These are phyloP conservation scores for Jasminum sambac DNA, from an alignment of 257 asterid genomes.

Conservation along the genomic window DNA sequence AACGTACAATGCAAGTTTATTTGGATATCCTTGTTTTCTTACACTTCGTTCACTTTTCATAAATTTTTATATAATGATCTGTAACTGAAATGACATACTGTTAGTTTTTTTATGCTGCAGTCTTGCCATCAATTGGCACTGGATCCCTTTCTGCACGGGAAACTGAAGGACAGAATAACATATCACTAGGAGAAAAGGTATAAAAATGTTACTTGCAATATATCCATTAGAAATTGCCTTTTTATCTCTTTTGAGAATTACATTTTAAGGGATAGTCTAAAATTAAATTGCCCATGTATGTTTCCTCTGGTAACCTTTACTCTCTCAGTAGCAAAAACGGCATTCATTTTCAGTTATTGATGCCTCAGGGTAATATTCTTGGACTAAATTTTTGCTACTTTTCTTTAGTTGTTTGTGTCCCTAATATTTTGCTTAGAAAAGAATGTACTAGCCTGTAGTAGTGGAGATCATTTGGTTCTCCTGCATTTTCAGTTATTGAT, in stretches of 20 bases:
- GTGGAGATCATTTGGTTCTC: neutral
- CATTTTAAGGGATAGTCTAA: constrained; percentile 14
- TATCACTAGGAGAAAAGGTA: constrained; percentile 87
- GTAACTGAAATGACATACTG: no score
- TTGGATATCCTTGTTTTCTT: no score
- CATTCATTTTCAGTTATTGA: neutral
- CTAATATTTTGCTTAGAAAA: neutral
- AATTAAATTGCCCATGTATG: neutral
- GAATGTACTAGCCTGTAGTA: neutral
- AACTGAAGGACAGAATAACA: constrained; percentile 91
- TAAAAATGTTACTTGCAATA: constrained; percentile 17
- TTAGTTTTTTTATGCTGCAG: constrained; percentile 48
- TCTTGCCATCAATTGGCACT: constrained; percentile 79
- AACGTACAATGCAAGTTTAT: no score
- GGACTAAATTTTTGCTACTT: neutral
- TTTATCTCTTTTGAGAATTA: constrained; percentile 20
- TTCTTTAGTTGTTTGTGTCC: neutral
- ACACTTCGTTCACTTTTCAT: no score
- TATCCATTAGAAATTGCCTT: neutral
- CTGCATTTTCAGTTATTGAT: neutral
- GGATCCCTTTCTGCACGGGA: constrained; percentile 98
- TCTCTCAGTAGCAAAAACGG: neutral
- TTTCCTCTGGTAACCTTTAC: neutral
- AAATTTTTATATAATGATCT: neutral
- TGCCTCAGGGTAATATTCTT: neutral